Evolutionary conservation across 345 rosid species (phyloP), one percentile per base, ranked within the genome.

Genomic region (Gossypium thurberi): DNA sequence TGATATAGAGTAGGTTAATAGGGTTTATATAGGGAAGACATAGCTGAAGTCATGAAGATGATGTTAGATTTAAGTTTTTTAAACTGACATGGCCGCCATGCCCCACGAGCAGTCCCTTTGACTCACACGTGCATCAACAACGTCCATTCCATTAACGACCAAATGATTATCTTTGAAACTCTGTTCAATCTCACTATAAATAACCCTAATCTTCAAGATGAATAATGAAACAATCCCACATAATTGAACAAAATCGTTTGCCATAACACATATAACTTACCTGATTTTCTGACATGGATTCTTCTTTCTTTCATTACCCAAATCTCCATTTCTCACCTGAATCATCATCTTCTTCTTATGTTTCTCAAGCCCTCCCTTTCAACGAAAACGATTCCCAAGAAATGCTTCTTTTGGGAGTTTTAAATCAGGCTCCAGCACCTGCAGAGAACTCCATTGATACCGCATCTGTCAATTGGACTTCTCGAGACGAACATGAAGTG

Each of bases 351-450:
- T 81, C 81, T 42, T 81, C 81, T 46, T 79, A 63, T 13, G 56
- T 20, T 52, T 78, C 86, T 14, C 80, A 71, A 13, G 33, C 78
- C 55, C 87, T 86, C 9, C 93, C 93, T 21, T 86, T 86, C 81
- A 33, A 33, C 40, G 40, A 33, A 33, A 33, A 33, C 40, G 40
- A 33, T 33, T 33, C 40, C 40, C 40, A 88, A 63, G 90, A 88
- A 69, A 88, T 85, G 90, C 85, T 84, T 56, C 93, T 88, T 74
- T 71, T 55, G 2, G 84, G 85, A 11, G 69, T 86, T 17, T 84
- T 85, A 14, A 82, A 83, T 3, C 74, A 83, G 53, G 81, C 82
- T 0, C 76, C 60, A 13, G 37, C 23, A 1, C 40, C 7, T 33
- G 40, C 40, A 33, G 40, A 33, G 40, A 77, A 69, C 52, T 73